Evolutionary conservation across 192 early-diverging fungal genomes (phyloP).

Genomic region (Coemansia sp.): DNA sequence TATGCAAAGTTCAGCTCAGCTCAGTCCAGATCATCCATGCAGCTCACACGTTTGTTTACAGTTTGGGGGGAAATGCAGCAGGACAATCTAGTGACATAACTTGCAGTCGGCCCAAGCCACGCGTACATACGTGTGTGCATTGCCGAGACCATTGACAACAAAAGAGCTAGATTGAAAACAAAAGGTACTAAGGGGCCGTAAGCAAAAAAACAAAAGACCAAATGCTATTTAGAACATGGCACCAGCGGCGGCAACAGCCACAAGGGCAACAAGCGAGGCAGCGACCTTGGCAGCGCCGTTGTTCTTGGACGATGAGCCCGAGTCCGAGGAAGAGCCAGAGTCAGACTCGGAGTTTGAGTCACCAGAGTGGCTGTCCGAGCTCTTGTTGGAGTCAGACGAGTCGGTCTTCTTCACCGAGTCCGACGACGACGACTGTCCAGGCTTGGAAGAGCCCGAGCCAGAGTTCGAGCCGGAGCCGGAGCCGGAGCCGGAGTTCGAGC

Average conservation of each 20-base stretch:
- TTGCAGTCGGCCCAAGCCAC: too few relatives aligned
- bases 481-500: background rate
- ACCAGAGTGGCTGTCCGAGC: slow-evolving; percentile 1
- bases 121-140: too few relatives aligned
- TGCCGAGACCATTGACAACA: background rate
- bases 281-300: slow-evolving; percentile 23
- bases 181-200: background rate
- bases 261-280: slow-evolving; percentile 27
- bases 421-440: slow-evolving; percentile 1
- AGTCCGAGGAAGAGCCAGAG: background rate
- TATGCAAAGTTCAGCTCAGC: background rate
- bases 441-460: background rate
- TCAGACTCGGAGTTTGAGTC: slow-evolving; percentile 1
- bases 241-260: slow-evolving; percentile 20
- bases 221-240: slow-evolving; percentile 37
- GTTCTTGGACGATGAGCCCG: background rate
- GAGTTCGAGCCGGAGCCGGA: background rate
- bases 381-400: background rate
- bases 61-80: background rate
- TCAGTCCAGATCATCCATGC: background rate
- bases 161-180: background rate
- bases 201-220: background rate
- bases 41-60: background rate
- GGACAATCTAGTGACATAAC: too few relatives aligned
- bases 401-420: background rate